Evolutionary conservation across 2,329 filamentous ascomycete genomes (phyloP).

Genomic region (Penicillium sp.): DNA sequence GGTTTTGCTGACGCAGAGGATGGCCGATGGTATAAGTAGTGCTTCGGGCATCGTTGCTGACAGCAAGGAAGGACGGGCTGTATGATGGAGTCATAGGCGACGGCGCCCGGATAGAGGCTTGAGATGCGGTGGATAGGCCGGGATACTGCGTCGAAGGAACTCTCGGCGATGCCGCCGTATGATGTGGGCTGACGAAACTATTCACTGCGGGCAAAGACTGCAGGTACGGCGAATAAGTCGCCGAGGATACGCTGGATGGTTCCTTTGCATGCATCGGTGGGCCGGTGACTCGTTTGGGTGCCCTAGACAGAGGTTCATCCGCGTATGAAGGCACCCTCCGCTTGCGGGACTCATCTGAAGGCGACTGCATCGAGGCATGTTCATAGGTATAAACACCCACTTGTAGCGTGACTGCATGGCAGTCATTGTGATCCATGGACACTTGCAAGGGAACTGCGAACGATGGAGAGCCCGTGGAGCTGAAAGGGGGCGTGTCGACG

Average conservation of each 20-base stretch:
- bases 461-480: constrained; percentile 48
- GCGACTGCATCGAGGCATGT: constrained; percentile 39
- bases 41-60: constrained; percentile 38
- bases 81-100: constrained; percentile 43
- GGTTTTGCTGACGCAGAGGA: too few relatives aligned
- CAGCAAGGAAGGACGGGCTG: constrained; percentile 42
- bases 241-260: too few relatives aligned
- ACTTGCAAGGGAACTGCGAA: constrained; percentile 52
- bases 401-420: constrained; percentile 44
- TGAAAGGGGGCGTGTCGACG: constrained; percentile 60
- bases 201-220: constrained; percentile 41
- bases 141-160: constrained; percentile 25
- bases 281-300: constrained; percentile 38
- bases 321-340: constrained; percentile 49
- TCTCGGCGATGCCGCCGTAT: too few relatives aligned
- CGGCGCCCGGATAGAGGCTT: too few relatives aligned
- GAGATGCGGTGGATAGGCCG: constrained; percentile 40
- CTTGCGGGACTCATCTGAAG: constrained; percentile 44
- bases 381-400: constrained; percentile 57
- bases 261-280: constrained; percentile 41
- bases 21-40: too few relatives aligned
- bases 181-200: constrained; percentile 34
- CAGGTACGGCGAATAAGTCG: constrained; percentile 44
- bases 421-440: constrained; percentile 50
- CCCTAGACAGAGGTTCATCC: constrained; percentile 39